phyloP scores from a whole-genome alignment of 306 rosid species.

The Hippophae tibetana region DNA sequence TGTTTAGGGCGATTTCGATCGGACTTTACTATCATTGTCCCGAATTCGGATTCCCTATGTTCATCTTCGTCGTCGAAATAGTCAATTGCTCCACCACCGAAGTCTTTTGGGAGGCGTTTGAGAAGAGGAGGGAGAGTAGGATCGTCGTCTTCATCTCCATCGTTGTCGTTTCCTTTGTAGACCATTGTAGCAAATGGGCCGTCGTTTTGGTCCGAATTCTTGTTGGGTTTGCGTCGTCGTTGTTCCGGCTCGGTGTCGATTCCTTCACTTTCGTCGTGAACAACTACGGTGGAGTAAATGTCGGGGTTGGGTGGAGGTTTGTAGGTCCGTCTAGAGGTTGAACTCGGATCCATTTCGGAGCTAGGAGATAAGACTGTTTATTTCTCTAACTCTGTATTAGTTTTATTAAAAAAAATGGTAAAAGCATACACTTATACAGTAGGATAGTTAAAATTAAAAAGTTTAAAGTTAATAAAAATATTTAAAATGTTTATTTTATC shows the following conservation, averaged over 20 bases:
- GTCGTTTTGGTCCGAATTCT: slow-evolving; percentile 18
- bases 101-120: slow-evolving; percentile 83
- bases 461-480: no score
- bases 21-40: slow-evolving; percentile 62
- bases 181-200: slow-evolving; percentile 75
- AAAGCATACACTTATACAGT: no score
- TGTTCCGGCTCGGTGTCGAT: slow-evolving; percentile 20
- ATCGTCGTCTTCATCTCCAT: slow-evolving; percentile 56
- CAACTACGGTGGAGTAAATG: slow-evolving; percentile 65
- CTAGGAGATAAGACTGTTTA: background rate
- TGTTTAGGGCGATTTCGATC: slow-evolving; percentile 36
- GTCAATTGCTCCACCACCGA: slow-evolving; percentile 89
- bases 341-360: slow-evolving; percentile 50
- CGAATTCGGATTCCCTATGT: slow-evolving; percentile 42
- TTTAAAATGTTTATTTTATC: no score
- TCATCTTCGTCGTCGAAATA: slow-evolving; percentile 54
- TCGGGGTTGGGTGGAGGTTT: slow-evolving; percentile 41
- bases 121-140: slow-evolving; percentile 91
- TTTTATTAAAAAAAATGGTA: no score
- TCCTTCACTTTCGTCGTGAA: slow-evolving; percentile 43
- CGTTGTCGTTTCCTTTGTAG: slow-evolving; percentile 48
- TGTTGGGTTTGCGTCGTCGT: slow-evolving; percentile 20
- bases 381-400: background rate
- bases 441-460: no score
- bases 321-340: slow-evolving; percentile 35